These are phyloP conservation scores for Coniochaeta ligniaria DNA, from an alignment of 2,329 filamentous ascomycete species.

Conservation along the genomic window DNA sequence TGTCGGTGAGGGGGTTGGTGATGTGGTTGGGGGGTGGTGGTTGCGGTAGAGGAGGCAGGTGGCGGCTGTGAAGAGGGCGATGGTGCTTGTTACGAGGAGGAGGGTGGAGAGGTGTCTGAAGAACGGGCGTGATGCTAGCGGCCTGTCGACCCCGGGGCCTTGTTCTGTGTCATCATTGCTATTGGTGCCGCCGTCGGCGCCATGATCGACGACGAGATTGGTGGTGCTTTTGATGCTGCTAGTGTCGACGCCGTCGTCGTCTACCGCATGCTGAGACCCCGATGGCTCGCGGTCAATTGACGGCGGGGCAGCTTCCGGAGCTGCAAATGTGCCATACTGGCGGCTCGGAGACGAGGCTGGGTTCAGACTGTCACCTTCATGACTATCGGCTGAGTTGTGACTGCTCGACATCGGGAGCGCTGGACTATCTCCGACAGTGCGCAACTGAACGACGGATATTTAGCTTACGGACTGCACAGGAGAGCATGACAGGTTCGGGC, in stretches of 20 bases:
- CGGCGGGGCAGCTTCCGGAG: background rate
- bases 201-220: background rate
- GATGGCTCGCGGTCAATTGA: background rate
- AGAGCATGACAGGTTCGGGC: background rate
- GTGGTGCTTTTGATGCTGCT: background rate
- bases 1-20: background rate
- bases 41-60: background rate
- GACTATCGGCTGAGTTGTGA: background rate
- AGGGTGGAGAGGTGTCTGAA: background rate
- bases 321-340: background rate
- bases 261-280: background rate
- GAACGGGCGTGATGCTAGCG: background rate
- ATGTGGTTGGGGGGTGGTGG: background rate
- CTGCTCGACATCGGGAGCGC: background rate
- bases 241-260: background rate
- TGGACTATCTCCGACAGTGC: background rate
- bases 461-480: background rate
- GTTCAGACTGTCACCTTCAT: background rate
- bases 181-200: background rate
- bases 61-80: background rate
- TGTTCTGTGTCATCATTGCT: background rate
- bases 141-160: background rate
- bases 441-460: background rate
- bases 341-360: background rate
- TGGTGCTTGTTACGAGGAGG: background rate